Conservation (phyloP, 768 basidiomycete species). For the Sarcodon sp. region DNA sequence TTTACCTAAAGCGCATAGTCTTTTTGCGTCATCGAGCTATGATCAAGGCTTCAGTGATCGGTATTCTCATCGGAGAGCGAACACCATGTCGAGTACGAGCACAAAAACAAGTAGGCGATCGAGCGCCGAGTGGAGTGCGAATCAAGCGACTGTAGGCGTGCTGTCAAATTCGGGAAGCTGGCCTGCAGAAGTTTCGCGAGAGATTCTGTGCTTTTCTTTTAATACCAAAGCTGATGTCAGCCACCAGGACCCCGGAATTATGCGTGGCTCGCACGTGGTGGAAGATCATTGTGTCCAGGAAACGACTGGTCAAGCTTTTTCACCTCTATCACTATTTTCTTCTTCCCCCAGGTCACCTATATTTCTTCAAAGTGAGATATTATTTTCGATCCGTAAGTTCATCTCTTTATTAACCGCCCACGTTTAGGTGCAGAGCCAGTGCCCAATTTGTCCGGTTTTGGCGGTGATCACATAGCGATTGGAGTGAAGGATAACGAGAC, state of each 20-base stretch:
- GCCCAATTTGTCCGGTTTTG: neutral
- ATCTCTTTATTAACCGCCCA: too few species aligned
- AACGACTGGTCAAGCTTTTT: neutral
- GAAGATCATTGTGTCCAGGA: neutral
- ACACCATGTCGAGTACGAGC: constrained; percentile 8
- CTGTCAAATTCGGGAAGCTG: constrained; percentile 25
- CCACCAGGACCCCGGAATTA: neutral
- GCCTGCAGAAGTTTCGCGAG: constrained; percentile 46
- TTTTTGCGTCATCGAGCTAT: too few species aligned
- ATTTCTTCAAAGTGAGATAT: neutral
- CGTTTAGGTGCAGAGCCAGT: too few species aligned
- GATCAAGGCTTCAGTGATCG: constrained; percentile 5
- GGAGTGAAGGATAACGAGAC: neutral
- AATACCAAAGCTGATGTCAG: constrained; percentile 10
- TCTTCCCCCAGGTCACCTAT: neutral
- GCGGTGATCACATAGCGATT: neutral
- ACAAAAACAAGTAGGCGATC: constrained; percentile 27
- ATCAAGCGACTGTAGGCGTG: constrained; percentile 27
- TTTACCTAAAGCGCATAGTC: constrained; percentile 10
- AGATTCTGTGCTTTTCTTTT: constrained; percentile 39
- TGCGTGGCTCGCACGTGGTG: constrained; percentile 2
- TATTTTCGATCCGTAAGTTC: neutral
- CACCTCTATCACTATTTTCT: neutral
- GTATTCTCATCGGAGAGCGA: constrained; percentile 9
- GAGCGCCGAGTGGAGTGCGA: constrained; percentile 47